Percentiles rank a stretch among this genome's conserved stretches.
These are phyloP conservation scores for Isoetes taiwanensis DNA, from an alignment of 75 land plant species.

Conservation along the genomic window DNA sequence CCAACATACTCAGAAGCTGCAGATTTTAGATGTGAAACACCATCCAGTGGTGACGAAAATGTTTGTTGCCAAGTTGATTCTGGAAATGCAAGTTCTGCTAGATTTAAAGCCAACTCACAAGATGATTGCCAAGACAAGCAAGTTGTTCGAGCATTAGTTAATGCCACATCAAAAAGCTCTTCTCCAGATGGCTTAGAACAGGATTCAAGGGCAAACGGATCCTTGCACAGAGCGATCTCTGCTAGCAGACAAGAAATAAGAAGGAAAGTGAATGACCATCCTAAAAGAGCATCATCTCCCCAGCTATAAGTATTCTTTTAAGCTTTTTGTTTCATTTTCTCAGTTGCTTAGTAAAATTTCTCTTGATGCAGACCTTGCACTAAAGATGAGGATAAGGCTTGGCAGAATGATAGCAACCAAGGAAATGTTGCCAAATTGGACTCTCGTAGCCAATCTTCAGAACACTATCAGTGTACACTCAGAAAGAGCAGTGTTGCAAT, in stretches of 20 bases:
- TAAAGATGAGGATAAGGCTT: background rate
- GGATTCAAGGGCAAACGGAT: background rate
- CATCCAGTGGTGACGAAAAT: constrained; percentile 7
- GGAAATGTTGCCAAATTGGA: too few relatives aligned
- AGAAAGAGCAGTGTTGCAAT: background rate
- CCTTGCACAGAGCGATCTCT: background rate
- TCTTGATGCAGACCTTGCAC: background rate
- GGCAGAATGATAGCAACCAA: background rate
- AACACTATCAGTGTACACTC: too few relatives aligned
- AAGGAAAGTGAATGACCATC: background rate
- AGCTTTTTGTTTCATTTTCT: background rate
- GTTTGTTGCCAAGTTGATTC: background rate
- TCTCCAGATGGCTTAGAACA: background rate
- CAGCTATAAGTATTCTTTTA: background rate
- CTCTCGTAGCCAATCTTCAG: too few relatives aligned
- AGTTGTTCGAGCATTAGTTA: background rate
- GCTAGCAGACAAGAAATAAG: background rate
- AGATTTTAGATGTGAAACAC: background rate
- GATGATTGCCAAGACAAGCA: constrained; percentile 6
- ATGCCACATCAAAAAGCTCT: background rate
- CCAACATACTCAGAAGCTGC: background rate
- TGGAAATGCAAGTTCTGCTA: background rate
- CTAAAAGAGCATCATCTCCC: background rate
- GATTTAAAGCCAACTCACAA: background rate
- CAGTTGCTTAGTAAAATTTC: background rate